Percentiles rank a stretch among this genome's conserved stretches.
Conservation (phyloP, 129 eudicot genomes). For the Lactuca sativa region DNA sequence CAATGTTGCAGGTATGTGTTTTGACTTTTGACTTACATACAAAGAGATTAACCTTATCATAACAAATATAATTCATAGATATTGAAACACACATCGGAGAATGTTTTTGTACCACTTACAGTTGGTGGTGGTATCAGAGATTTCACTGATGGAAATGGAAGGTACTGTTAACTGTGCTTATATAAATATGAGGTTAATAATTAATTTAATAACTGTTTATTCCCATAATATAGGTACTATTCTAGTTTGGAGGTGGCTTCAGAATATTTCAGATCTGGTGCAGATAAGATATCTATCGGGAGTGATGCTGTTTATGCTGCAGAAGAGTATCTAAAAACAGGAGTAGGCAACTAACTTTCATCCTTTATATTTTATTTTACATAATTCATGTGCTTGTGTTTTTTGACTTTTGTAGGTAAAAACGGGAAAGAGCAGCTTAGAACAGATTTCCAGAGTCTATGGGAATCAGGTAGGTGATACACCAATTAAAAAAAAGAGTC, state of each 20-base stretch:
- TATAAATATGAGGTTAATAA: neutral
- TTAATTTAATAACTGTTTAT: neutral
- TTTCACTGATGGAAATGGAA: conserved; percentile 93
- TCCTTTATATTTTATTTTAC: neutral
- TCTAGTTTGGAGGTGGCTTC: conserved; percentile 98
- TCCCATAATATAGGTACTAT: conserved; percentile 54
- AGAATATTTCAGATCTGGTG: conserved; percentile 97
- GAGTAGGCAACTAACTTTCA: conserved; percentile 46
- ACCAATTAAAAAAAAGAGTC: no score
- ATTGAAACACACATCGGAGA: conserved; percentile 74
- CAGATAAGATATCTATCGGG: conserved; percentile 94
- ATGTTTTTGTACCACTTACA: conserved; percentile 94
- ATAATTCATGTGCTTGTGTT: neutral
- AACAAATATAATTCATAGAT: conserved; percentile 47
- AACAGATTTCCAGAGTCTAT: conserved; percentile 95
- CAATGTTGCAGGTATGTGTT: conserved; percentile 85
- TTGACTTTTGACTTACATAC: neutral
- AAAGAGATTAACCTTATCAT: neutral
- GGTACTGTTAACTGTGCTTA: conserved; percentile 38
- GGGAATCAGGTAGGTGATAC: conserved; percentile 74
- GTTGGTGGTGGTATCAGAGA: conserved; percentile 99
- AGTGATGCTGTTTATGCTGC: conserved; percentile 99
- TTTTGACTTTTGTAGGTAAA: conserved; percentile 46
- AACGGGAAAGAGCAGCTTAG: conserved; percentile 91
- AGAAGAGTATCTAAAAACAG: conserved; percentile 77